Conservation (phyloP, 2,329 filamentous ascomycete species). For the Tricladium varicosporioides region DNA sequence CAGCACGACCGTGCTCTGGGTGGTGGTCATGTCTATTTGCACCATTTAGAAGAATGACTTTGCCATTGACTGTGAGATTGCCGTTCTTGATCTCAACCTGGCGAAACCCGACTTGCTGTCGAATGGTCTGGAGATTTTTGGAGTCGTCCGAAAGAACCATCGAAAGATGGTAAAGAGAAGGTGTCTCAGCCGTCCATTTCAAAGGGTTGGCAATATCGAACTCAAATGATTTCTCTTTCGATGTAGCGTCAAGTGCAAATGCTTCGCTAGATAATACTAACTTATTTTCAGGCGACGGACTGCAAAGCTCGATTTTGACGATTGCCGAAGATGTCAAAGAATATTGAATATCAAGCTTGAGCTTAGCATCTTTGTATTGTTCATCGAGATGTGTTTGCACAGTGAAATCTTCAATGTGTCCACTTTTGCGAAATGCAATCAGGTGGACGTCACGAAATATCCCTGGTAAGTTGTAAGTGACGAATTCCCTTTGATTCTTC, state of each 20-base stretch:
- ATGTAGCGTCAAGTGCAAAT: slow-evolving; percentile 25
- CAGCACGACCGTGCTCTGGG: slow-evolving; percentile 49
- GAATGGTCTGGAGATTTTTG: slow-evolving; percentile 29
- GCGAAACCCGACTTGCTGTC: slow-evolving; percentile 52
- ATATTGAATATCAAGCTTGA: slow-evolving; percentile 6
- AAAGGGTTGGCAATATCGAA: slow-evolving; percentile 46
- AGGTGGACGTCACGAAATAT: slow-evolving; percentile 56
- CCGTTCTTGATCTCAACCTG: slow-evolving; percentile 50
- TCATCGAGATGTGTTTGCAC: slow-evolving; percentile 53
- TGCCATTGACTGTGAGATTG: slow-evolving; percentile 51
- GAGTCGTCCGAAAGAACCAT: slow-evolving; percentile 31
- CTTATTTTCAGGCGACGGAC: slow-evolving; percentile 39
- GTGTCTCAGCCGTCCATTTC: slow-evolving; percentile 70
- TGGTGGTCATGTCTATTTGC: slow-evolving; percentile 67
- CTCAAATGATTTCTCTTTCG: slow-evolving; percentile 9
- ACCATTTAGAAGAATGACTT: slow-evolving; percentile 51
- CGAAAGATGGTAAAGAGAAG: slow-evolving; percentile 55
- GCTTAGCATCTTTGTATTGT: slow-evolving; percentile 45
- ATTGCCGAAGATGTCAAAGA: slow-evolving; percentile 44
- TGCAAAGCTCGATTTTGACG: slow-evolving; percentile 41
- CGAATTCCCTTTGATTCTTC: background rate
- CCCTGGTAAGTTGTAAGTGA: slow-evolving; percentile 35
- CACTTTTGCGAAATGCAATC: slow-evolving; percentile 43
- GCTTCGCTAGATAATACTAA: slow-evolving; percentile 44
- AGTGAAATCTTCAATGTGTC: slow-evolving; percentile 49